These are phyloP conservation scores for Paraphysoderma sedebokerense DNA, from an alignment of 371 early-diverging fungal species.

Conservation along the genomic window DNA sequence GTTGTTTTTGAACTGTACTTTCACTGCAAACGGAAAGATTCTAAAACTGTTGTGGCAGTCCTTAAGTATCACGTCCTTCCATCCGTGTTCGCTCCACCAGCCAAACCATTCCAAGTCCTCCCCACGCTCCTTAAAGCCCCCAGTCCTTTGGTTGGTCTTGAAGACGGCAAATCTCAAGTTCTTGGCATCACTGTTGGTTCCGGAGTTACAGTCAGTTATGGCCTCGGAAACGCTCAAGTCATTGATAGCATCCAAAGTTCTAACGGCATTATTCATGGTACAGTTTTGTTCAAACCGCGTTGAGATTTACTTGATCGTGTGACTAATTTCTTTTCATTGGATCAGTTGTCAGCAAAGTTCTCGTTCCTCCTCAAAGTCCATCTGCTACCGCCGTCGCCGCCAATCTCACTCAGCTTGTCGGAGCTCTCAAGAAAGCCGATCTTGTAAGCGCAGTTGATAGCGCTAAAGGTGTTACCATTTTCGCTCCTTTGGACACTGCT, in stretches of 20 bases:
- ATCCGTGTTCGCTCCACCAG: neutral
- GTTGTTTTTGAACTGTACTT: no score
- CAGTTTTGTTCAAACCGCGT: no score
- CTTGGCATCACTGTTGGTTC: neutral
- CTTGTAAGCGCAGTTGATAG: slow-evolving; percentile 14
- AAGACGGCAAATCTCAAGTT: neutral
- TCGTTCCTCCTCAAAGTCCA: neutral
- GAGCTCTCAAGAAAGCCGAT: neutral
- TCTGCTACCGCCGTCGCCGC: neutral
- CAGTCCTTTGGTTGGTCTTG: neutral
- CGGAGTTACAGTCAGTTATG: neutral
- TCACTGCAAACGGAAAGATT: no score
- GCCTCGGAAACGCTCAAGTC: neutral
- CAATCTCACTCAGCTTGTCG: neutral
- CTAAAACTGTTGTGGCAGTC: neutral
- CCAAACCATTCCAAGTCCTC: neutral
- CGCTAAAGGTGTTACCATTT: neutral
- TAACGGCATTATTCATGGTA: neutral
- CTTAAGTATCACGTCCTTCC: neutral
- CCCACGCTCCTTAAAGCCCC: neutral
- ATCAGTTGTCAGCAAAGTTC: neutral
- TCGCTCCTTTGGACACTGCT: neutral
- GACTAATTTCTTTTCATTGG: no score
- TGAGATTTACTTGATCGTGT: no score
- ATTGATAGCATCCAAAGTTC: neutral